A percentile compares a stretch with the other conserved stretches of the same genome.
These are phyloP conservation scores for Brassica incana DNA, from an alignment of 345 rosid genomes.

Conservation along the genomic window DNA sequence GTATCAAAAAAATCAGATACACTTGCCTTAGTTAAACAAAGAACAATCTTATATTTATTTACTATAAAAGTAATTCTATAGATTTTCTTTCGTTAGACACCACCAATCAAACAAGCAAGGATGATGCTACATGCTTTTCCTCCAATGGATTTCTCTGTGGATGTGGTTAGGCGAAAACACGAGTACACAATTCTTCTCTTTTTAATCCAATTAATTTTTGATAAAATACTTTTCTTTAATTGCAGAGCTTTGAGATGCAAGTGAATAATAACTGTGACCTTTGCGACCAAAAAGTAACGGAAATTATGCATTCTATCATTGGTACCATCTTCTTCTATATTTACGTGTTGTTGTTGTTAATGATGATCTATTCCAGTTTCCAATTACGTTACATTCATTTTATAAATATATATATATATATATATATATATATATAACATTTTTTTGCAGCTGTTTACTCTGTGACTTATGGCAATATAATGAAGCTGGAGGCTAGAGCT, in stretches of 20 bases:
- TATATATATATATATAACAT: background rate
- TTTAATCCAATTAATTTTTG: background rate
- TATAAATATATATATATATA: background rate
- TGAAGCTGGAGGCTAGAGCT: constrained; percentile 28
- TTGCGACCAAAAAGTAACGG: constrained; percentile 25
- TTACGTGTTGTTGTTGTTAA: background rate
- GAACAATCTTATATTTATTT: background rate
- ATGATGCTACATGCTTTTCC: background rate
- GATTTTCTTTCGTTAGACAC: background rate
- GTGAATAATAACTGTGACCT: constrained; percentile 25
- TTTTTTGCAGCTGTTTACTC: constrained; percentile 17
- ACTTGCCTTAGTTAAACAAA: background rate
- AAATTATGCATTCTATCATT: constrained; percentile 19
- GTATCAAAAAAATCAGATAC: background rate
- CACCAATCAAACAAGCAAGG: background rate
- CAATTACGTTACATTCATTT: background rate
- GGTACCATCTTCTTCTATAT: background rate
- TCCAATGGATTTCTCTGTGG: constrained; percentile 19
- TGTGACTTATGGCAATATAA: constrained; percentile 15
- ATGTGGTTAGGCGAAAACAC: constrained; percentile 27
- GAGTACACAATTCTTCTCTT: background rate
- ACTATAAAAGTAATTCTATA: background rate
- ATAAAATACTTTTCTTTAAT: background rate
- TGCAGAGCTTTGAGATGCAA: constrained; percentile 34
- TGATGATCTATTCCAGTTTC: background rate